These are phyloP conservation scores for Botryotinia globosa DNA, from an alignment of 2,329 filamentous ascomycete species.

Conservation along the genomic window DNA sequence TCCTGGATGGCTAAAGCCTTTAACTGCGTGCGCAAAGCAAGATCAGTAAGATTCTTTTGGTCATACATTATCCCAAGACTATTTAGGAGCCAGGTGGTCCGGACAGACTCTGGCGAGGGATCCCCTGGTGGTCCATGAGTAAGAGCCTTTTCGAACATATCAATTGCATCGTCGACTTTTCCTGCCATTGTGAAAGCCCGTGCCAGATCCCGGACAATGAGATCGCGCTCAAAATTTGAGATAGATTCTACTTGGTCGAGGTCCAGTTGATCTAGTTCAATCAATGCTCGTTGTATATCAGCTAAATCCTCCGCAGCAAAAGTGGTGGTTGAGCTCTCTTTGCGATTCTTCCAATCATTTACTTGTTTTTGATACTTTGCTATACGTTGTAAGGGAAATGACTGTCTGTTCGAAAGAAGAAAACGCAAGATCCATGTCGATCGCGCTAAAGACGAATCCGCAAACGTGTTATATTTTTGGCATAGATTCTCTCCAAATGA, in stretches of 20 bases:
- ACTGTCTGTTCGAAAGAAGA: constrained; percentile 6
- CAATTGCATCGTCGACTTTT: constrained; percentile 9
- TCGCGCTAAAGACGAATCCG: background rate
- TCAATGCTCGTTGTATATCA: constrained; percentile 18
- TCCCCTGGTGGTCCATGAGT: background rate
- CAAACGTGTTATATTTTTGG: background rate
- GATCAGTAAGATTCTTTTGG: background rate
- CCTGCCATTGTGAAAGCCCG: constrained; percentile 18
- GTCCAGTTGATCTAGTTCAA: constrained; percentile 1
- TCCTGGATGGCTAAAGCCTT: constrained; percentile 9
- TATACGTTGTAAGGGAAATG: constrained; percentile 14
- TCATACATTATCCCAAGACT: constrained; percentile 20
- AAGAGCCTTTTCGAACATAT: constrained; percentile 5
- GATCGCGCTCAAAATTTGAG: constrained; percentile 15
- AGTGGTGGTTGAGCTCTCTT: background rate
- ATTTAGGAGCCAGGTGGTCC: constrained; percentile 14
- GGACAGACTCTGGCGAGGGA: background rate
- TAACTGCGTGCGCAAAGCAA: constrained; percentile 7
- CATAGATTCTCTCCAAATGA: background rate
- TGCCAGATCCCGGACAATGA: constrained; percentile 13
- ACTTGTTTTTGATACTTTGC: constrained; percentile 18
- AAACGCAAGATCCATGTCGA: constrained; percentile 19
- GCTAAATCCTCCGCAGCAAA: constrained; percentile 15
- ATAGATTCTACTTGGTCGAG: background rate
- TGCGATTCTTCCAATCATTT: background rate